Evolutionary conservation across 192 early-diverging fungal genomes (phyloP).

Genomic region (Backusella luteola): DNA sequence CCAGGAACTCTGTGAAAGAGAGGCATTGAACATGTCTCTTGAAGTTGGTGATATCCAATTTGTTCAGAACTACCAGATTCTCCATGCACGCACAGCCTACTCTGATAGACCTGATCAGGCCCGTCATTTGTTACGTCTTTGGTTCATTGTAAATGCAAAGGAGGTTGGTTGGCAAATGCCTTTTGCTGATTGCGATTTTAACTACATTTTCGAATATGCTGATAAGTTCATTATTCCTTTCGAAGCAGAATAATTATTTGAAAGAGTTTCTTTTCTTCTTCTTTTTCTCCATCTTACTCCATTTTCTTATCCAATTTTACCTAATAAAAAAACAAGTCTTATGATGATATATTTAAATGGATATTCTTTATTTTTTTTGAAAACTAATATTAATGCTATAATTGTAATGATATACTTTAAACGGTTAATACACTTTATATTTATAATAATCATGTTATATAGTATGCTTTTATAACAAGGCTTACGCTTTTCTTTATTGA

Average conservation of each 20-base stretch:
- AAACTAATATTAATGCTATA: background rate
- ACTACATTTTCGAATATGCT: conserved; percentile 16
- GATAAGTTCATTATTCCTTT: conserved; percentile 6
- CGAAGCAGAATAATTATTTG: conserved; percentile 16
- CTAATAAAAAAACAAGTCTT: background rate
- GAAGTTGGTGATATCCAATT: conserved; percentile 39
- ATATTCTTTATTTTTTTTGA: no score
- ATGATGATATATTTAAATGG: no score
- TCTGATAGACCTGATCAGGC: conserved; percentile 14
- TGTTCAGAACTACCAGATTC: conserved; percentile 38
- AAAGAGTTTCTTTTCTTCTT: background rate
- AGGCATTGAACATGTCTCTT: conserved; percentile 31
- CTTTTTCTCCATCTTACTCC: background rate
- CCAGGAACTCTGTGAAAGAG: conserved; percentile 26
- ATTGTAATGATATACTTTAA: background rate
- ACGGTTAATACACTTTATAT: background rate
- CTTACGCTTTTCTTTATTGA: background rate
- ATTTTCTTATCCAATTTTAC: background rate
- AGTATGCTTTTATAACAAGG: background rate
- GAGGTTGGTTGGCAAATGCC: conserved; percentile 28
- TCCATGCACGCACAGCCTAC: conserved; percentile 39
- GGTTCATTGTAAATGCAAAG: conserved; percentile 20
- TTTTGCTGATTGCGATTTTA: conserved; percentile 15
- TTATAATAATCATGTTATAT: background rate
- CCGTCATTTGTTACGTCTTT: conserved; percentile 34